Percentiles rank a stretch among this genome's conserved stretches.
These are phyloP conservation scores for Phytophthora lateralis DNA, from an alignment of 352 stramenopile genomes.

Conservation along the genomic window DNA sequence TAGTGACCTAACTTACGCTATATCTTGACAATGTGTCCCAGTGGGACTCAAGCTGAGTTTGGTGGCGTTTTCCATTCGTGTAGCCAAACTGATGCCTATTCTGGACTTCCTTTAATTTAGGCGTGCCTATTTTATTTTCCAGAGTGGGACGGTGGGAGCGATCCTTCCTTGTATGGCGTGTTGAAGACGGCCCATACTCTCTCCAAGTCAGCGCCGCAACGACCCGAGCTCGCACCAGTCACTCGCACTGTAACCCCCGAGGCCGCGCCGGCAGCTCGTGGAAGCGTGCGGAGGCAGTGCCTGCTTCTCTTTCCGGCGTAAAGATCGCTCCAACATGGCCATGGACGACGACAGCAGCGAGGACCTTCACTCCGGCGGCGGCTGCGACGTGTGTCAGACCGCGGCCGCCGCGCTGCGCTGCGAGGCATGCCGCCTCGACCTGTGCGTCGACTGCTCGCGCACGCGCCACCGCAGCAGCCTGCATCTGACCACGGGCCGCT, in stretches of 20 bases:
- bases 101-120: no score
- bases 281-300: slow-evolving; percentile 15
- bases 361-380: slow-evolving; percentile 9
- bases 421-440: slow-evolving; percentile 50
- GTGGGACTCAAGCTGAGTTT: no score
- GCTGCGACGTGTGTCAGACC: slow-evolving; percentile 56
- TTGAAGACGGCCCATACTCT: no score
- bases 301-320: slow-evolving; percentile 23
- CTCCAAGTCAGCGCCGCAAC: no score
- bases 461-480: slow-evolving; percentile 50
- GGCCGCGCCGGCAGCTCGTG: slow-evolving; percentile 2
- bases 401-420: slow-evolving; percentile 41
- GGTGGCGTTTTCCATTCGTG: no score
- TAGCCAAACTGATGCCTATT: no score
- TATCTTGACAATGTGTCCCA: no score
- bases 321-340: slow-evolving; percentile 29
- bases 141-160: no score
- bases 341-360: slow-evolving; percentile 16
- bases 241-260: slow-evolving; percentile 33
- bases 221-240: slow-evolving; percentile 23
- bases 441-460: slow-evolving; percentile 49
- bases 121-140: no score
- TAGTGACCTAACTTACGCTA: no score
- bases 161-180: no score
- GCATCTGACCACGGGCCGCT: slow-evolving; percentile 43